A percentile compares a stretch with the other conserved stretches of the same genome.
These are phyloP conservation scores for Alternaria sp. DNA, from an alignment of 2,329 filamentous ascomycete species.

Conservation along the genomic window DNA sequence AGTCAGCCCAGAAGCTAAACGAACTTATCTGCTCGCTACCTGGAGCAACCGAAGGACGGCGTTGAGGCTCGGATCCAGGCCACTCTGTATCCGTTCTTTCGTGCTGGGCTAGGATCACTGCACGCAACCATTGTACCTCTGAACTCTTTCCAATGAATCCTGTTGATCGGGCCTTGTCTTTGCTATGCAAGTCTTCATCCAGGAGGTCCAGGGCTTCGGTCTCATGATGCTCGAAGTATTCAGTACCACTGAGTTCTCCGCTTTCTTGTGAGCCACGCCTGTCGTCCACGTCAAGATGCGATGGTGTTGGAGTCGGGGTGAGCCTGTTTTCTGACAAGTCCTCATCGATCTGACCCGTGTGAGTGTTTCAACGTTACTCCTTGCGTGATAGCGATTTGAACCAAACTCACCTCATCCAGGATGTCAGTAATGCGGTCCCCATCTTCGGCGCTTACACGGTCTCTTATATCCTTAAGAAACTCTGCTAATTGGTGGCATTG, in stretches of 20 bases:
- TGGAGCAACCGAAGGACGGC: slow-evolving; percentile 14
- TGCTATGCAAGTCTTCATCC: slow-evolving; percentile 40
- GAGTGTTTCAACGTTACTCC: slow-evolving; percentile 4
- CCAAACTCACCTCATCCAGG: slow-evolving; percentile 31
- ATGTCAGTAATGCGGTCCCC: slow-evolving; percentile 33
- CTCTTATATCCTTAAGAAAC: slow-evolving; percentile 29
- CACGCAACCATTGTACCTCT: slow-evolving; percentile 46
- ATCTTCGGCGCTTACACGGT: slow-evolving; percentile 31
- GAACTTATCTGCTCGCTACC: slow-evolving; percentile 41
- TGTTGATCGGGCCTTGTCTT: slow-evolving; percentile 38
- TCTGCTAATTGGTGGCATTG: slow-evolving; percentile 41
- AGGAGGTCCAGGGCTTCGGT: slow-evolving; percentile 35
- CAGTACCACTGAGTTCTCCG: slow-evolving; percentile 12
- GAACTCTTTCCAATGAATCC: slow-evolving; percentile 48
- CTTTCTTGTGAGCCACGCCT: slow-evolving; percentile 23
- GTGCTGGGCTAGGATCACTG: slow-evolving; percentile 31
- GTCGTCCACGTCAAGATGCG: slow-evolving; percentile 29
- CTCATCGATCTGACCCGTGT: slow-evolving; percentile 36
- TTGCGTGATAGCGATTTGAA: not conserved
- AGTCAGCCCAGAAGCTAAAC: slow-evolving; percentile 48
- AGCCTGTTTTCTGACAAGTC: slow-evolving; percentile 34
- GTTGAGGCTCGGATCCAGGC: slow-evolving; percentile 2
- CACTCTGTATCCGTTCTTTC: slow-evolving; percentile 28
- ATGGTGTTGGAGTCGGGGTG: slow-evolving; percentile 19
- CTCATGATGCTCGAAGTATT: slow-evolving; percentile 25